Percentiles rank a stretch among this genome's conserved stretches.
Conservation (phyloP, 495 filamentous ascomycete genomes). For the Tuber melanosporum region DNA sequence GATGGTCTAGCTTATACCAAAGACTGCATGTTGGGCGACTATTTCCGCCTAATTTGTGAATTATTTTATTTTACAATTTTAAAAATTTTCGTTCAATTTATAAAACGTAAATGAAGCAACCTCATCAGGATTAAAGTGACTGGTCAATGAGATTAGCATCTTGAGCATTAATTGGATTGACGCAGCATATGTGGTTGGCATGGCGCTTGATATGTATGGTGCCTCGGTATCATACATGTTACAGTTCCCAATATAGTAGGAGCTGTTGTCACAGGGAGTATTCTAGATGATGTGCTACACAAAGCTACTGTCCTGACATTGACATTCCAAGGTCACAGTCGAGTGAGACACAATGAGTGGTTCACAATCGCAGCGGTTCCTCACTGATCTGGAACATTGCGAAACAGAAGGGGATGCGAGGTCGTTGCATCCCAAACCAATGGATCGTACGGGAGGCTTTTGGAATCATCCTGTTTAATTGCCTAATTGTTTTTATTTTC, state of each 20-base stretch:
- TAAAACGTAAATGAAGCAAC: background rate
- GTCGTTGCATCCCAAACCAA: background rate
- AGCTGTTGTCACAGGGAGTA: too few species aligned
- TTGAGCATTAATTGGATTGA: background rate
- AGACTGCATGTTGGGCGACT: background rate
- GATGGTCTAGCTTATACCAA: background rate
- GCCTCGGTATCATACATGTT: too few species aligned
- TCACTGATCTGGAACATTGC: background rate
- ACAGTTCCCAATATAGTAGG: too few species aligned
- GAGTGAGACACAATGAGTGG: background rate
- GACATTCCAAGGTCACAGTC: background rate
- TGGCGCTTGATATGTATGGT: too few species aligned
- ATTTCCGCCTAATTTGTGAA: background rate
- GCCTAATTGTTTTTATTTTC: too few species aligned
- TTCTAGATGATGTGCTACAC: too few species aligned
- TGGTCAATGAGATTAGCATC: background rate
- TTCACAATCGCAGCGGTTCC: background rate
- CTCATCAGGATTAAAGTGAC: background rate
- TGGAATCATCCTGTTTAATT: too few species aligned
- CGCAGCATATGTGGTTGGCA: background rate
- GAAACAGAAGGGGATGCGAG: background rate
- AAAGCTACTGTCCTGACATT: background rate
- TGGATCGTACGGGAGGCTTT: background rate
- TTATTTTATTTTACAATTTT: constrained; percentile 3
- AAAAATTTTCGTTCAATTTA: background rate